Base-by-base conservation (phyloP, 2,329 filamentous ascomycete species). In the Exophiala alcalophila region DNA sequence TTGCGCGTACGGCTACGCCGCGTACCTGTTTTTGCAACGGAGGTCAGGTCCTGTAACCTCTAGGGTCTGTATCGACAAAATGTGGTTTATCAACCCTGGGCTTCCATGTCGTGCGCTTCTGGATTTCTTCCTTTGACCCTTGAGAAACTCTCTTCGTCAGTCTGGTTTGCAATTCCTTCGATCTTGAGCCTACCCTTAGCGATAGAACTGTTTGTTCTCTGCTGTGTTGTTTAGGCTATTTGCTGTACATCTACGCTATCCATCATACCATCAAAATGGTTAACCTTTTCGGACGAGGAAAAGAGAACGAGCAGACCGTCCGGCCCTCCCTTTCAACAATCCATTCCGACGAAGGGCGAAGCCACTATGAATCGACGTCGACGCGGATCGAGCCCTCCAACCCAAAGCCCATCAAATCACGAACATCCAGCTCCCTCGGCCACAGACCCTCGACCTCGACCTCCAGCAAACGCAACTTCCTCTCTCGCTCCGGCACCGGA, bases 271-370 rank as follows among this genome's bases (percentile, higher is more conserved):
- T 14, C 33, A 18, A 15, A 8, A 23, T 11, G 21, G 9, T 16
- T 32, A 19, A 20, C 3, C 35, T 18, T n/a, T 31, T 18, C 5
- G n/a, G 20, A 23, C 26, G 35, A n/a, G 12, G 20, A 8, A 10
- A 9, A 11, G 24, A 35, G 12, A 36, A 18, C 27, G 24, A 35
- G 24, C 34, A 28, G n/a, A 27, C 29, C 16, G 20, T 9, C 32
- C 39, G 30, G 29, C 47, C 47, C 23, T 37, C 42, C 20, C 42
- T 45, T 14, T 47, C 50, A 24, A 44, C 47, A 18, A 40, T 50
- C 11, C 40, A 42, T 12, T 46, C 49, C 4, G 41, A 46, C 28
- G 41, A 46, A 15, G 20, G 24, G n/a, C 35, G 21, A 26, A 14
- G 16, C 9, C 12, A 29, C 10, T 5, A 21, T 4, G 20, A 43